phyloP scores from a whole-genome alignment of 1,139 yeast genomes.

The Diutina sp. region DNA sequence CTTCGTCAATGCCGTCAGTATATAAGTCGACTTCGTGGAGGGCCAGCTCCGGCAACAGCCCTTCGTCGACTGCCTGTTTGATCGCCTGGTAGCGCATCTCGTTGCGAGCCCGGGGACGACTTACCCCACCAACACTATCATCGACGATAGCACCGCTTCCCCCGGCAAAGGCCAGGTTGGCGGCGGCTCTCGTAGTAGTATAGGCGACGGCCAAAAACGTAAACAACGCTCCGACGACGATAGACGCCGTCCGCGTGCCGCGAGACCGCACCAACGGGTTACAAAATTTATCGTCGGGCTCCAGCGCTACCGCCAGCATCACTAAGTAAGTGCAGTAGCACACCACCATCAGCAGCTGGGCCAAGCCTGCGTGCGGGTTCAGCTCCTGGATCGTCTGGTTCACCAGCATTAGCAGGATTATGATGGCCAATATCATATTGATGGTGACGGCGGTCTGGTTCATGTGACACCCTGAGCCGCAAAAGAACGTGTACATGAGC shows the following conservation, averaged over 20 bases:
- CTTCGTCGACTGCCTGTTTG: conserved; percentile 88
- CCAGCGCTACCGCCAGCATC: conserved; percentile 89
- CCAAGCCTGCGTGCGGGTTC: conserved; percentile 92
- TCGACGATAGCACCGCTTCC: no score
- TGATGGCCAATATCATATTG: conserved; percentile 51
- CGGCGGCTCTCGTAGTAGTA: conserved; percentile 86
- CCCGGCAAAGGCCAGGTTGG: conserved; percentile 59
- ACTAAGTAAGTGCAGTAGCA: conserved; percentile 86
- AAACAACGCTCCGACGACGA: conserved; percentile 82
- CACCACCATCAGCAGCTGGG: conserved; percentile 94
- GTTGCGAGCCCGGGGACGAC: conserved; percentile 25
- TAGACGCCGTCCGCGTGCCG: conserved; percentile 84
- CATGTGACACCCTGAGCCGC: conserved; percentile 78
- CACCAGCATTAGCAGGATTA: conserved; percentile 61
- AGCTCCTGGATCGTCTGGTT: conserved; percentile 80
- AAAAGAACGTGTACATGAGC: conserved; percentile 74
- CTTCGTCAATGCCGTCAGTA: conserved; percentile 29
- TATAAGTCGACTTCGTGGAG: conserved; percentile 56
- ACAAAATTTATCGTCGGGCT: conserved; percentile 87
- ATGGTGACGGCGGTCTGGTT: conserved; percentile 79
- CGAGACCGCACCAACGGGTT: conserved; percentile 82
- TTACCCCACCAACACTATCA: conserved; percentile 10
- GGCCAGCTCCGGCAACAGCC: conserved; percentile 89
- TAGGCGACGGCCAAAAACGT: conserved; percentile 94
- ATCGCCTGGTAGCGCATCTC: conserved; percentile 83